phyloP scores from a whole-genome alignment of 1,284 basidiomycete species.

The Sutorius eximius region DNA sequence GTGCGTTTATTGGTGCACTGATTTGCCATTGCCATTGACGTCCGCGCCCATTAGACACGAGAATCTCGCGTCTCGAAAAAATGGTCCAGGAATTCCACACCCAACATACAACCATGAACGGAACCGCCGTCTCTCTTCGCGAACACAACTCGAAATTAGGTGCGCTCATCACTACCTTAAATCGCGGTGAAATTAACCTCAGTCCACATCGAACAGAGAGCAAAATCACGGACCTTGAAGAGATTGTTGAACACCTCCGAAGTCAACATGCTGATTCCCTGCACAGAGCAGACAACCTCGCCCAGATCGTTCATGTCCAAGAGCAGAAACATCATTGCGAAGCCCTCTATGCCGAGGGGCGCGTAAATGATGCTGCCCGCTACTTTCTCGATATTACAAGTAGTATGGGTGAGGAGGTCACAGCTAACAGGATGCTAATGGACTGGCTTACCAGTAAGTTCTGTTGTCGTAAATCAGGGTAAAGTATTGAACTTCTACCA shows the following conservation, averaged over 20 bases:
- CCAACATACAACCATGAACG: not conserved
- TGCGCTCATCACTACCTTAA: not conserved
- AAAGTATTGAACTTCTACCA: not conserved
- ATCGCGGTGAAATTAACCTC: not conserved
- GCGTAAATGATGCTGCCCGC: not conserved
- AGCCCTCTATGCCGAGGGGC: not conserved
- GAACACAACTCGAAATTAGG: not conserved
- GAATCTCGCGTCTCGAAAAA: not conserved
- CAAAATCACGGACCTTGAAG: not conserved
- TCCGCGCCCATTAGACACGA: not conserved
- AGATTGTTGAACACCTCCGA: not conserved
- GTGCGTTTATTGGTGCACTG: not conserved
- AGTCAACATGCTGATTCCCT: not conserved
- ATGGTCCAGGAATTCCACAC: not conserved
- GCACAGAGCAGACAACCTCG: too few species aligned
- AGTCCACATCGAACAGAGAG: not conserved
- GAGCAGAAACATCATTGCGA: not conserved
- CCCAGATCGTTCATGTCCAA: not conserved
- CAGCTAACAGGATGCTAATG: not conserved
- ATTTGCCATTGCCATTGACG: not conserved
- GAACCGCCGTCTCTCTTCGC: not conserved
- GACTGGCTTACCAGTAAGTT: not conserved
- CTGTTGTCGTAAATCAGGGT: not conserved
- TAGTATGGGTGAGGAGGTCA: not conserved
- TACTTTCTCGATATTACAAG: not conserved